These are phyloP conservation scores for Globisporangium camurandrum DNA, from an alignment of 352 stramenopile species.

Conservation along the genomic window DNA sequence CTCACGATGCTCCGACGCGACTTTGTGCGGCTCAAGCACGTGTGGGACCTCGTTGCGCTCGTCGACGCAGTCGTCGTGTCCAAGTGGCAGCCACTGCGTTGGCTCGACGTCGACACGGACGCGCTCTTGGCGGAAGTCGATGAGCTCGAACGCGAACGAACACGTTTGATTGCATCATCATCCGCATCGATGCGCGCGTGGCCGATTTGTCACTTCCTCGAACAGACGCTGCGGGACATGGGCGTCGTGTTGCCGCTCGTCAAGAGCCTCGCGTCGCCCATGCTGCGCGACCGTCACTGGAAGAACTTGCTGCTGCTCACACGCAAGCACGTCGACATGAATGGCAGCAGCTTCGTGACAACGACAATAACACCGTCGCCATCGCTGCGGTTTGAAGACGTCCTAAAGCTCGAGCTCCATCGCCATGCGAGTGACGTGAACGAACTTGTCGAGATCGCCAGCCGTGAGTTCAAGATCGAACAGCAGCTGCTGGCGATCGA, in stretches of 20 bases:
- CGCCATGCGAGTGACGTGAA: slow-evolving; percentile 91
- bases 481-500: slow-evolving; percentile 93
- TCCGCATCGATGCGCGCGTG: slow-evolving; percentile 80
- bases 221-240: slow-evolving; percentile 91
- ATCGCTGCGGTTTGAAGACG: slow-evolving; percentile 84
- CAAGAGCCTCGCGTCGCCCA: slow-evolving; percentile 81
- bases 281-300: slow-evolving; percentile 88
- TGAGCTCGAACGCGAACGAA: slow-evolving; percentile 49
- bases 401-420: slow-evolving; percentile 90
- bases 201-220: slow-evolving; percentile 89
- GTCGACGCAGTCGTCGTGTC: slow-evolving; percentile 61
- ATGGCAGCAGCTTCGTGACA: background rate
- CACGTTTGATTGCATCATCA: slow-evolving; percentile 38
- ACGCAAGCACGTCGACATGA: slow-evolving; percentile 81
- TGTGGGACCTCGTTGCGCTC: slow-evolving; percentile 92
- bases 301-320: slow-evolving; percentile 83
- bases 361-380: background rate
- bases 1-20: slow-evolving; percentile 75
- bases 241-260: slow-evolving; percentile 86
- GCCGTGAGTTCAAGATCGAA: slow-evolving; percentile 97
- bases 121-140: slow-evolving; percentile 88
- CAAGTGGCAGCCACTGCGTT: slow-evolving; percentile 85
- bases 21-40: slow-evolving; percentile 85
- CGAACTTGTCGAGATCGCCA: slow-evolving; percentile 92
- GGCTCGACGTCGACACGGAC: slow-evolving; percentile 87